phyloP scores from a whole-genome alignment of 495 filamentous ascomycete genomes.

The Parachaetomium inaequale region DNA sequence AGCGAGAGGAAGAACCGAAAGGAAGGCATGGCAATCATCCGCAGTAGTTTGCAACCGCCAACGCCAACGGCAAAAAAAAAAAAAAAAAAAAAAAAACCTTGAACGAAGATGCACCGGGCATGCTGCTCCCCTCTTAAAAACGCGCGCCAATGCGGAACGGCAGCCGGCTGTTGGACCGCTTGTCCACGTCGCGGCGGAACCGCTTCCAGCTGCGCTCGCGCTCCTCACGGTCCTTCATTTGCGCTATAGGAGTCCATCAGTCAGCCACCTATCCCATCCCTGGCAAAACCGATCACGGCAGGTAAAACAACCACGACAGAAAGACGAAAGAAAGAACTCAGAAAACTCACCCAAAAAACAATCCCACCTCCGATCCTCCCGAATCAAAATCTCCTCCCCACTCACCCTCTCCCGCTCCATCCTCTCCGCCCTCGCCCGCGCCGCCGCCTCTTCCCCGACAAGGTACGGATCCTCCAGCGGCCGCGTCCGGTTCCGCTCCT shows the following conservation, averaged over 20 bases:
- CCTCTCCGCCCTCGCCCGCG: constrained; percentile 41
- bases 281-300: neutral
- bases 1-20: constrained; percentile 6
- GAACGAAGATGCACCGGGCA: neutral
- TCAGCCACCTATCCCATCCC: neutral
- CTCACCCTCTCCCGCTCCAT: constrained; percentile 44
- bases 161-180: constrained; percentile 26
- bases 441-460: constrained; percentile 51
- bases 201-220: constrained; percentile 46
- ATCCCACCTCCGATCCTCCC: constrained; percentile 50
- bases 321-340: neutral
- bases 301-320: constrained; percentile 4
- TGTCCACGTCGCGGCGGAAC: constrained; percentile 37
- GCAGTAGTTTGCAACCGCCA: neutral
- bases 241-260: constrained; percentile 25
- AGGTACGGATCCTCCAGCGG: constrained; percentile 52
- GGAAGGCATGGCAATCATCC: neutral
- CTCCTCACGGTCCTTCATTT: constrained; percentile 48
- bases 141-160: constrained; percentile 35
- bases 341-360: constrained; percentile 42
- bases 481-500: constrained; percentile 34
- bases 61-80: neutral
- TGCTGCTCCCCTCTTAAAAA: neutral
- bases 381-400: constrained; percentile 42
- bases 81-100: neutral